Evolutionary conservation across 345 rosid genomes (phyloP), one percentile per base, ranked within the genome.

Genomic region (Limnanthes douglasii): DNA sequence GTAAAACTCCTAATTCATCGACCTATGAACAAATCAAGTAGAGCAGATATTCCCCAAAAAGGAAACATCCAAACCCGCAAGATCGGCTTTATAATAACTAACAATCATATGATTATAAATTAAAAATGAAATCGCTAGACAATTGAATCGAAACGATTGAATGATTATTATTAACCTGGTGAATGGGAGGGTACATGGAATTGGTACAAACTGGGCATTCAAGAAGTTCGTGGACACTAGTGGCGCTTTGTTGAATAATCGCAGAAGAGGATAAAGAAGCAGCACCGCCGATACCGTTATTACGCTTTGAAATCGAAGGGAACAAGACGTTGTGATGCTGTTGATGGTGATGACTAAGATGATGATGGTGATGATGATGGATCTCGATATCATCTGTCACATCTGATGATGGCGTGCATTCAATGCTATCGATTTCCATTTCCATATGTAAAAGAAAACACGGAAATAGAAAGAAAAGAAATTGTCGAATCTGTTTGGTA

Each of bases 131-230:
- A 8, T 26, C 11, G 2, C 30, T 26, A 26, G 11, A 26, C 11
- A 12, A 8, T 12, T 26, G 30, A 26, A 8, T 2, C 6, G 15
- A 26, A 3, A 17, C 3, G 22, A 51, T n/a, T 17, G 17, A 13
- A n/a, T 16, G 23, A 27, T n/a, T n/a, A n/a, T n/a, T n/a, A 44
- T 41, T 34, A 34, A 81, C 97, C 97, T 82, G 97, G 54, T 86
- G 90, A 46, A 86, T 86, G 0, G 97, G 97, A 51, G 97, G 97
- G 61, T 81, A 86, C 96, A 86, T 86, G 15, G 92, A 86, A 63
- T 78, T 86, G 61, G 96, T 86, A 32, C 94, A 86, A 34, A 80
- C 96, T 25, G 96, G 96, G 53, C 96, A 86, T 61, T 86, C 96
- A 28, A 86, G 84, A 55, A 86, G 74, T 66, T 86, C 97, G 34